Evolutionary conservation across 768 basidiomycete genomes (phyloP).

Genomic region (Ramaria rubella): DNA sequence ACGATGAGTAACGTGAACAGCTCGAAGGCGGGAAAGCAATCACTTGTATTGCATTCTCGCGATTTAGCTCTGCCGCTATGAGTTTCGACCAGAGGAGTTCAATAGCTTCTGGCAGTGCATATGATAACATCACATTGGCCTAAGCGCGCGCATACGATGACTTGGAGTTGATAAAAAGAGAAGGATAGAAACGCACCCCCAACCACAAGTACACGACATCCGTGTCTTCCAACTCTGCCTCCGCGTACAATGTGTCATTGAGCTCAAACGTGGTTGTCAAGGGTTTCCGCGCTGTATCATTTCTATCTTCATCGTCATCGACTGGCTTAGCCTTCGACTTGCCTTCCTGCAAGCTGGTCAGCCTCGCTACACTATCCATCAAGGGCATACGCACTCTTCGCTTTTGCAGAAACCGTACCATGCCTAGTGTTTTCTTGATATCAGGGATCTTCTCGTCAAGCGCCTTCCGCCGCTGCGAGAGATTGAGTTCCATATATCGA

Average conservation of each 20-base stretch:
- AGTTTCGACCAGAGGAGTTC: conserved; percentile 71
- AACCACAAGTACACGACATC: conserved; percentile 95
- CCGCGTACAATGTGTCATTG: conserved; percentile 91
- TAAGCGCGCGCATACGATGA: too few relatives aligned
- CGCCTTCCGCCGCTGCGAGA: conserved; percentile 67
- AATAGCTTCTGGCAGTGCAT: conserved; percentile 75
- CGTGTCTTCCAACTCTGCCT: conserved; percentile 79
- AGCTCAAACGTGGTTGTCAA: conserved; percentile 88
- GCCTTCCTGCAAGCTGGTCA: conserved; percentile 43
- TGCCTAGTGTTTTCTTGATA: conserved; percentile 83
- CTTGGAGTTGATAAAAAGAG: not conserved
- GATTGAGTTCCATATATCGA: conserved; percentile 91
- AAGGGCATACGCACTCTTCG: conserved; percentile 45
- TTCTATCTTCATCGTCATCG: conserved; percentile 45
- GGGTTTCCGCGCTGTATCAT: conserved; percentile 38
- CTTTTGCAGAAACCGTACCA: conserved; percentile 78
- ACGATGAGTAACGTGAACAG: not conserved
- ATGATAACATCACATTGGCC: conserved; percentile 98
- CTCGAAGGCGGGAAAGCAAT: not conserved
- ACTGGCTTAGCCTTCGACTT: conserved; percentile 39
- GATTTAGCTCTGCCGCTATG: conserved; percentile 53
- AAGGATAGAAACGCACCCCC: conserved; percentile 52
- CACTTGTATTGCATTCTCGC: conserved; percentile 60
- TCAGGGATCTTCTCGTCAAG: conserved; percentile 96
- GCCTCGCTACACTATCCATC: not conserved